These are phyloP conservation scores for Adansonia digitata DNA, from an alignment of 345 rosid species.

Conservation along the genomic window DNA sequence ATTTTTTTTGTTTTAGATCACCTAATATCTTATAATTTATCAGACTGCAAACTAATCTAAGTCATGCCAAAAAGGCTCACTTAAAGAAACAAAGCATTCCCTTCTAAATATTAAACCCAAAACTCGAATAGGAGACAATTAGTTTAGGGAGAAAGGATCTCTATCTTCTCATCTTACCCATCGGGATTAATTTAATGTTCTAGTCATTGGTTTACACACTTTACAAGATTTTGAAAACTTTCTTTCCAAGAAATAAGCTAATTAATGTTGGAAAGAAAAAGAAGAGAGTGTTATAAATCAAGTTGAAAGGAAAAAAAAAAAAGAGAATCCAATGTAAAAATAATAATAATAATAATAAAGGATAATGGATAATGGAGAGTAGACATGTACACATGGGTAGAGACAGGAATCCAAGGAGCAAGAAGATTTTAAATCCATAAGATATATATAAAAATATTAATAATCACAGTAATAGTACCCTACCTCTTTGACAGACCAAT, in stretches of 20 bases:
- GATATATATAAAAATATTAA: background rate
- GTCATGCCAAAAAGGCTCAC: too few species aligned
- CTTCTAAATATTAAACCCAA: too few species aligned
- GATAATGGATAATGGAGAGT: constrained; percentile 2
- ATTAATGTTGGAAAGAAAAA: background rate
- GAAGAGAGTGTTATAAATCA: background rate
- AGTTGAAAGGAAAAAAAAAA: too few species aligned
- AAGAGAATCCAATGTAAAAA: constrained; percentile 35
- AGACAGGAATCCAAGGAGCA: constrained; percentile 28
- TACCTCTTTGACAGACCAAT: background rate
- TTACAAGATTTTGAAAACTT: constrained; percentile 3
- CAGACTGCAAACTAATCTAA: too few species aligned
- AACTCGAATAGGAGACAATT: too few species aligned
- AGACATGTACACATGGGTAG: constrained; percentile 27
- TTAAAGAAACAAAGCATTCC: too few species aligned
- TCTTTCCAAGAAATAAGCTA: background rate
- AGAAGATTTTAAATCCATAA: background rate
- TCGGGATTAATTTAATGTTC: too few species aligned
- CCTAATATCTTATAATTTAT: too few species aligned
- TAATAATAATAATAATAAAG: background rate
- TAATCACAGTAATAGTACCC: background rate
- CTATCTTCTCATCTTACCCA: too few species aligned
- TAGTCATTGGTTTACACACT: background rate
- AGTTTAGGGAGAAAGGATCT: too few species aligned
- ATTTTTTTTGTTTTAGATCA: too few species aligned